These are phyloP conservation scores for Aulographum hederae DNA, from an alignment of 2,329 filamentous ascomycete species.

Conservation along the genomic window DNA sequence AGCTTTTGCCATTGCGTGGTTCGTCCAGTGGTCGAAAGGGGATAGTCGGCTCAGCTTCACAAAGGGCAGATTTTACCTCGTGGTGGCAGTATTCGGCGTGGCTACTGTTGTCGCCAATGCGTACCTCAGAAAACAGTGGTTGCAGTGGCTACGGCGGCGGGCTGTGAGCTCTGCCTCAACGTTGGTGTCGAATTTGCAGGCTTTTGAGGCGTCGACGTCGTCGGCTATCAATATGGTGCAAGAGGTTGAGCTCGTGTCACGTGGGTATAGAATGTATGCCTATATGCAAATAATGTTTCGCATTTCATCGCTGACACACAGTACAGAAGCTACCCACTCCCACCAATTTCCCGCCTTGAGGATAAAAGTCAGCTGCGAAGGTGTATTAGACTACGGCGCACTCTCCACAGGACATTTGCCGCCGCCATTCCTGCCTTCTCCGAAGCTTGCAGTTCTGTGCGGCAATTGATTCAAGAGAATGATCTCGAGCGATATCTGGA, in stretches of 20 bases:
- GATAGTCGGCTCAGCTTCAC: constrained; percentile 33
- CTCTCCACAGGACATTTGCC: constrained; percentile 51
- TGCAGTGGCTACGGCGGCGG: constrained; percentile 59
- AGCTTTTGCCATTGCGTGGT: constrained; percentile 44
- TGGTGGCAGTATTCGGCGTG: constrained; percentile 31
- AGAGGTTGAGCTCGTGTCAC: constrained; percentile 86
- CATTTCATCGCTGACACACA: constrained; percentile 10
- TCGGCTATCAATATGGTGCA: constrained; percentile 70
- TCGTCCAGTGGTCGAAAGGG: constrained; percentile 51
- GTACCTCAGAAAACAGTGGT: constrained; percentile 62
- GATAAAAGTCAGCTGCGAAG: constrained; percentile 61
- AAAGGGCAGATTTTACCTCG: constrained; percentile 31
- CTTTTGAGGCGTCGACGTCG: constrained; percentile 60
- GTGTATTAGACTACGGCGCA: constrained; percentile 62
- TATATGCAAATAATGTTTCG: constrained; percentile 3
- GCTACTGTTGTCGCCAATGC: constrained; percentile 47
- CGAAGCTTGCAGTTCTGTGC: constrained; percentile 49
- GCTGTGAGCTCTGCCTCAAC: constrained; percentile 49
- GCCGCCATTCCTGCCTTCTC: constrained; percentile 55
- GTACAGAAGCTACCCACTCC: constrained; percentile 63
- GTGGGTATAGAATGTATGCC: constrained; percentile 66
- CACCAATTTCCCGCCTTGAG: constrained; percentile 83
- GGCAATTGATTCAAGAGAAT: constrained; percentile 51
- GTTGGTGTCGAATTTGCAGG: constrained; percentile 58
- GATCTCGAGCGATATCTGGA: constrained; percentile 89